Conservation (phyloP, 1,284 basidiomycete species). For the Mycena sp. region DNA sequence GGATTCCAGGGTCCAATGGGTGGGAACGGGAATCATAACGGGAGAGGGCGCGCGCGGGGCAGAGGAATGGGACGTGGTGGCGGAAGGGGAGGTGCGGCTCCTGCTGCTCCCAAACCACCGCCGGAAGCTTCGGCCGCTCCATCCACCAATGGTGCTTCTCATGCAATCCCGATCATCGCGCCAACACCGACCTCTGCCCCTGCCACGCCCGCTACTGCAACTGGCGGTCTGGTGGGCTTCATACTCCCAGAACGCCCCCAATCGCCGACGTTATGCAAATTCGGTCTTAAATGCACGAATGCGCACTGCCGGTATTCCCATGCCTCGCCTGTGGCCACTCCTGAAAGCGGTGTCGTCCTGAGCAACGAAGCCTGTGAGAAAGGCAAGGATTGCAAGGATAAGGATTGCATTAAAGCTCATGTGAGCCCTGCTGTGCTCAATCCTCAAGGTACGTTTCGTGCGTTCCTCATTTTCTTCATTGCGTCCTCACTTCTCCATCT, state of each 20-base stretch:
- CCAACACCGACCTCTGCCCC: conserved; percentile 41
- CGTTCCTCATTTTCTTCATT: conserved; percentile 1
- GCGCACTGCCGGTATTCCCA: conserved; percentile 89
- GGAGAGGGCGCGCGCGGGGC: conserved; percentile 48
- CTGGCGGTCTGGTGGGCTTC: conserved; percentile 53
- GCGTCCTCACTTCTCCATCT: conserved; percentile 15
- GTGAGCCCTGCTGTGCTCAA: conserved; percentile 85
- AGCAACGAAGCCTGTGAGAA: conserved; percentile 90
- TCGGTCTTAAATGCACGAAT: conserved; percentile 88
- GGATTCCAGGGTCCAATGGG: conserved; percentile 48
- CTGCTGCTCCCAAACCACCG: conserved; percentile 33
- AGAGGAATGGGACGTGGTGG: conserved; percentile 44
- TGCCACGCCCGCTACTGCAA: conserved; percentile 38
- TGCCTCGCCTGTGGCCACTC: conserved; percentile 90
- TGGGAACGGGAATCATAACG: conserved; percentile 24
- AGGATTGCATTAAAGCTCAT: conserved; percentile 90
- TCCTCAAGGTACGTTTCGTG: conserved; percentile 56
- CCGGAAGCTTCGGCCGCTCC: conserved; percentile 47
- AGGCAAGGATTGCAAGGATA: conserved; percentile 87
- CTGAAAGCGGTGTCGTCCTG: conserved; percentile 92
- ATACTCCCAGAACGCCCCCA: conserved; percentile 78
- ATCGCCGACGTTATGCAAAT: conserved; percentile 92
- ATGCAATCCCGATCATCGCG: conserved; percentile 37
- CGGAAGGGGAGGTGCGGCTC: conserved; percentile 47
- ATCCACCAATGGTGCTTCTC: conserved; percentile 34